These are phyloP conservation scores for Macrophomina tecta DNA, from an alignment of 2,329 filamentous ascomycete genomes.

Conservation along the genomic window DNA sequence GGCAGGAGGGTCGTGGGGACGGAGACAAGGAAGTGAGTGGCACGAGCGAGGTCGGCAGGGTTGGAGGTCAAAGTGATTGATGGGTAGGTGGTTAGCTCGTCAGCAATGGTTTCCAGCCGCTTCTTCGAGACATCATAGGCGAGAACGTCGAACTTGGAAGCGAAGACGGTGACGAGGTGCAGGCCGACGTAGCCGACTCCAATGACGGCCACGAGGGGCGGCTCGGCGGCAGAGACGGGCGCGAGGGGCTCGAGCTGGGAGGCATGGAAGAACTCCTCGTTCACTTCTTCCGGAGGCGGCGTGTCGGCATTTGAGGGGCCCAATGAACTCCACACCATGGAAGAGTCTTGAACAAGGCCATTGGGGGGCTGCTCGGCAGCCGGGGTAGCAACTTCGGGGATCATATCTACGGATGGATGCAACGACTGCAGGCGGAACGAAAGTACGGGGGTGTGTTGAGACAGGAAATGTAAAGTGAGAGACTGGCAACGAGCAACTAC, in stretches of 20 bases:
- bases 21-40: slow-evolving; percentile 60
- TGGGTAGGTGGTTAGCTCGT: slow-evolving; percentile 34
- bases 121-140: slow-evolving; percentile 38
- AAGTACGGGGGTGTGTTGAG: neutral
- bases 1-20: slow-evolving; percentile 59
- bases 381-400: neutral
- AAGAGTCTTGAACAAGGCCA: slow-evolving; percentile 1
- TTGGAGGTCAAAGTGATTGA: slow-evolving; percentile 49
- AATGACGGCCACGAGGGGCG: slow-evolving; percentile 52
- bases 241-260: neutral
- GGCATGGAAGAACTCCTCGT: slow-evolving; percentile 20
- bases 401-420: slow-evolving; percentile 7
- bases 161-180: slow-evolving; percentile 56
- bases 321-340: slow-evolving; percentile 12
- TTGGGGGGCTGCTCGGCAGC: neutral
- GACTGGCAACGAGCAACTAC: slow-evolving; percentile 1
- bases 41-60: slow-evolving; percentile 47
- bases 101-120: neutral
- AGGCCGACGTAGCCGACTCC: slow-evolving; percentile 61
- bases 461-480: neutral
- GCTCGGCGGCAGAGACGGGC: neutral
- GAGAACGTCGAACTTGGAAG: slow-evolving; percentile 50
- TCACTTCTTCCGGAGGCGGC: slow-evolving; percentile 12
- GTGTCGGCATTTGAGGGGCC: slow-evolving; percentile 12
- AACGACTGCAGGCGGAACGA: neutral